Percentiles rank a stretch among this genome's conserved stretches.
These are phyloP conservation scores for Schizochytrium sp. DNA, from an alignment of 108 stramenopile species.

Conservation along the genomic window DNA sequence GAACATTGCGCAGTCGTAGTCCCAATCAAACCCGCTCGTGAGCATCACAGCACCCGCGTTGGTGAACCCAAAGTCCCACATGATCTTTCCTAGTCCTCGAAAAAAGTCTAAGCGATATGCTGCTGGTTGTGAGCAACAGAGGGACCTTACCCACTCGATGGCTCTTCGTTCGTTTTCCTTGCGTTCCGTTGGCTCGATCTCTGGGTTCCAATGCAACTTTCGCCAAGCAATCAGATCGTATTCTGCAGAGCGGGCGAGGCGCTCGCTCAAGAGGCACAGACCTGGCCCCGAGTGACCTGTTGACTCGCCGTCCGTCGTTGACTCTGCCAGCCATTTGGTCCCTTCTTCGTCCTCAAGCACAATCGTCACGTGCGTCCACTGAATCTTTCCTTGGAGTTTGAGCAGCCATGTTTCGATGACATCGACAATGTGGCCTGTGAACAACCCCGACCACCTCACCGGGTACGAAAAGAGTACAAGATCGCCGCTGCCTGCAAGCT, in stretches of 20 bases:
- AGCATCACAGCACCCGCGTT: neutral
- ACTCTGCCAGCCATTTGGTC: neutral
- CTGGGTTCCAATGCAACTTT: neutral
- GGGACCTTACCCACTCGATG: neutral
- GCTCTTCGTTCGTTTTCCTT: neutral
- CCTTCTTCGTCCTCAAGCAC: neutral
- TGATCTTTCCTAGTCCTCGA: neutral
- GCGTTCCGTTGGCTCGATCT: neutral
- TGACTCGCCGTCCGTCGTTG: neutral
- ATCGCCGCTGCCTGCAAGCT: neutral
- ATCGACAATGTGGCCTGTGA: neutral
- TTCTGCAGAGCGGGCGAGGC: neutral
- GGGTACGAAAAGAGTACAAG: neutral
- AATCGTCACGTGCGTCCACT: neutral
- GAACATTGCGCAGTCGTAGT: neutral
- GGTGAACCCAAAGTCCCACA: slow-evolving; percentile 1
- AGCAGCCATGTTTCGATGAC: neutral
- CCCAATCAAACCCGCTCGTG: neutral
- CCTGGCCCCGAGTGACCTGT: neutral
- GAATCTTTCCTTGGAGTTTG: neutral
- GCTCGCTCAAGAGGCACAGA: neutral
- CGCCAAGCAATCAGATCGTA: neutral
- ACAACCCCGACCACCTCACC: neutral
- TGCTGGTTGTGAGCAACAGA: neutral
- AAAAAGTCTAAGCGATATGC: neutral